phyloP scores from a whole-genome alignment of 306 rosid species.

The Mimosa bimucronata region DNA sequence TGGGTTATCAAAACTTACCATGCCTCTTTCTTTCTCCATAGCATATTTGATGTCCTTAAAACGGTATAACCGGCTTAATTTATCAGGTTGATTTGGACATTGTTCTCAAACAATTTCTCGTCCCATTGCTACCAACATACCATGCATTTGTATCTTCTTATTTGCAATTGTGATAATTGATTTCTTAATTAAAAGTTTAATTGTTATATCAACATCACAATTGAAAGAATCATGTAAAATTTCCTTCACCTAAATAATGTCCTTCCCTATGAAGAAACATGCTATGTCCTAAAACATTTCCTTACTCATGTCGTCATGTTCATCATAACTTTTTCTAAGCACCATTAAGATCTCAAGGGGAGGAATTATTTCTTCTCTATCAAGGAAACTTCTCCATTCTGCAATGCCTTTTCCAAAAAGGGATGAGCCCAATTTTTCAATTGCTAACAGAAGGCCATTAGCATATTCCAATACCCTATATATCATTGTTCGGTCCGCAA shows the following conservation, averaged over 20 bases:
- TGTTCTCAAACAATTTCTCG: constrained; percentile 18
- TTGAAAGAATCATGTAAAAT: neutral
- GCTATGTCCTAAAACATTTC: neutral
- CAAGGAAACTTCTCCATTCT: neutral
- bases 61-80: constrained; percentile 36
- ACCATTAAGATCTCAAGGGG: neutral
- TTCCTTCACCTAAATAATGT: neutral
- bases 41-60: neutral
- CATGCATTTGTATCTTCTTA: constrained; percentile 25
- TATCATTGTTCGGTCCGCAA: too few relatives aligned
- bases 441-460: neutral
- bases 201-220: neutral
- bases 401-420: neutral
- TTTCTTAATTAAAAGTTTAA: neutral
- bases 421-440: neutral
- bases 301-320: neutral
- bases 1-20: neutral
- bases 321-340: neutral
- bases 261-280: neutral
- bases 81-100: constrained; percentile 7
- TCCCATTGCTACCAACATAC: neutral
- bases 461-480: neutral
- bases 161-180: constrained; percentile 32
- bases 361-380: neutral
- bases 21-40: neutral